These are phyloP conservation scores for Venturia nashicola DNA, from an alignment of 2,329 filamentous ascomycete species.

Conservation along the genomic window DNA sequence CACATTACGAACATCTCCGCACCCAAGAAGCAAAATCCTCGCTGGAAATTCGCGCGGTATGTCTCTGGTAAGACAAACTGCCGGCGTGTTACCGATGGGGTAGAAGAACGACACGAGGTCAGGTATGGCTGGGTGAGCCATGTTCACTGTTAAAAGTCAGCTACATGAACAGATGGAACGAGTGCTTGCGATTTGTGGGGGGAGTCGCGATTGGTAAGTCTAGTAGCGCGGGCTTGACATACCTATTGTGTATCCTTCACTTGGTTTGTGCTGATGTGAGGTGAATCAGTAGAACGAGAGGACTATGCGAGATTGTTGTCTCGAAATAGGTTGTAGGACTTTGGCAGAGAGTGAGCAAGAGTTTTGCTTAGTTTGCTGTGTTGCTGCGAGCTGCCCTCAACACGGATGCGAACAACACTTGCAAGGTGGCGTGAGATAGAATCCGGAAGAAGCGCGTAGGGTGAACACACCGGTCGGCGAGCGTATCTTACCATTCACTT, in stretches of 20 bases:
- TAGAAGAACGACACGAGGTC: conserved; percentile 20
- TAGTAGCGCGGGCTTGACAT: not conserved
- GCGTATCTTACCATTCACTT: not conserved
- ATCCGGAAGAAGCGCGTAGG: not conserved
- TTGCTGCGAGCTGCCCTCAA: not conserved
- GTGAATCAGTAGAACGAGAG: not conserved
- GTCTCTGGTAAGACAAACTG: conserved; percentile 34
- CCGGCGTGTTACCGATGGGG: conserved; percentile 36
- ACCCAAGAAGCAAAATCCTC: conserved; percentile 40
- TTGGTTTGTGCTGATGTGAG: not conserved
- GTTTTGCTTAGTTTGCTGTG: not conserved
- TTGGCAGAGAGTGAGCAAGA: not conserved
- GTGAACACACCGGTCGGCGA: not conserved
- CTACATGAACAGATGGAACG: no score
- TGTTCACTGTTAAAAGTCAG: not conserved
- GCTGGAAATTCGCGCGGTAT: conserved; percentile 39
- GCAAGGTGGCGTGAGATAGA: not conserved
- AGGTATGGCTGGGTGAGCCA: not conserved
- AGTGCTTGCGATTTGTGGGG: no score
- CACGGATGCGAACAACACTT: not conserved
- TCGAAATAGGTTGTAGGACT: not conserved
- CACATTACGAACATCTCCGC: conserved; percentile 45
- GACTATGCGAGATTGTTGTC: not conserved
- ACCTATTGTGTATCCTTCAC: not conserved
- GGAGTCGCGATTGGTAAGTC: not conserved